phyloP scores from a whole-genome alignment of 2,329 filamentous ascomycete genomes.

The Scedosporium boydii region DNA sequence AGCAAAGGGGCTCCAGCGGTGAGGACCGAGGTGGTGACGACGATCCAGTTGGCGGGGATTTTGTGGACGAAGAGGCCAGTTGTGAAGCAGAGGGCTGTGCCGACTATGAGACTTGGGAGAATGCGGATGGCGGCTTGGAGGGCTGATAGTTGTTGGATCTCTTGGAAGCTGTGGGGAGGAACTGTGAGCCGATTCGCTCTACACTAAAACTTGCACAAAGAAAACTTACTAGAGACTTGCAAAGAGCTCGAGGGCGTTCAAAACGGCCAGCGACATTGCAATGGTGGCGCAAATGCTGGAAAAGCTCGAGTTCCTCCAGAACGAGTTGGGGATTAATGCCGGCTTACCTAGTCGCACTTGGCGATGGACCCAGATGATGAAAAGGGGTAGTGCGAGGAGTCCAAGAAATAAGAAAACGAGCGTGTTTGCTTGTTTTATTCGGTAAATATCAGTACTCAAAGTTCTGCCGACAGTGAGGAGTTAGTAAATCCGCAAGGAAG shows the following conservation, averaged over 20 bases:
- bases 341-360: slow-evolving; percentile 34
- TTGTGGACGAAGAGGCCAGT: slow-evolving; percentile 36
- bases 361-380: slow-evolving; percentile 43
- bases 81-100: slow-evolving; percentile 29
- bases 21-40: slow-evolving; percentile 28
- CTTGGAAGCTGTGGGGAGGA: slow-evolving; percentile 33
- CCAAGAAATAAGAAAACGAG: slow-evolving; percentile 36
- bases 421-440: slow-evolving; percentile 31
- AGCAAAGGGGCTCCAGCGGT: slow-evolving; percentile 37
- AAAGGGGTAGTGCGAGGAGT: slow-evolving; percentile 32
- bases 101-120: slow-evolving; percentile 34
- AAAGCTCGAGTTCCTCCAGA: slow-evolving; percentile 51
- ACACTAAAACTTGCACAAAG: not conserved
- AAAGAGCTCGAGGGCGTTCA: slow-evolving; percentile 37
- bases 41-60: slow-evolving; percentile 28
- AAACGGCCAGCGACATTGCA: slow-evolving; percentile 32
- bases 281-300: slow-evolving; percentile 43
- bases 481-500: too few relatives aligned
- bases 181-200: slow-evolving; percentile 4
- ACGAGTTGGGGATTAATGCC: slow-evolving; percentile 50
- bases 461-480: slow-evolving; percentile 11
- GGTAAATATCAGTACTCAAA: slow-evolving; percentile 26
- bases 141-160: slow-evolving; percentile 35
- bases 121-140: slow-evolving; percentile 35
- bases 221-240: slow-evolving; percentile 35